phyloP scores from a whole-genome alignment of 1,284 basidiomycete species.

The Pseudozyma thailandica region DNA sequence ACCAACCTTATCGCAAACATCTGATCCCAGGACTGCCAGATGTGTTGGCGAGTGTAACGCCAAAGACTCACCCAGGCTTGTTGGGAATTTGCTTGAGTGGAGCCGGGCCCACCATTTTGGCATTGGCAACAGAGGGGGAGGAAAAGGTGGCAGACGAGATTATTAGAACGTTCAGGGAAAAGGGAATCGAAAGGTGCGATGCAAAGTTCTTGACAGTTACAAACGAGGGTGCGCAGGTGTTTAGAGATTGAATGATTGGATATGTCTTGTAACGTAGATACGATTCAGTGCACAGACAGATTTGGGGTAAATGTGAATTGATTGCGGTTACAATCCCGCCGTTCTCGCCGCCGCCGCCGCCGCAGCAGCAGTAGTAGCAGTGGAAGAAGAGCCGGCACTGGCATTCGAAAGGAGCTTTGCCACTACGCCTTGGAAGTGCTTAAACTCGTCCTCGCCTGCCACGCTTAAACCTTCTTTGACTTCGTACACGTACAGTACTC shows the following conservation, averaged over 20 bases:
- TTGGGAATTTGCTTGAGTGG: conserved; percentile 97
- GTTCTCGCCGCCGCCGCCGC: not conserved
- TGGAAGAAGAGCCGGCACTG: not conserved
- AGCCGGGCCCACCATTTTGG: conserved; percentile 96
- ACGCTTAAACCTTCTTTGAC: conserved; percentile 35
- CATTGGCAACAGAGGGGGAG: conserved; percentile 79
- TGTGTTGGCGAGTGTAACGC: conserved; percentile 82
- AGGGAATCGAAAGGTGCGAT: conserved; percentile 58
- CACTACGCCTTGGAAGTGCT: conserved; percentile 46
- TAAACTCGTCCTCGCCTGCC: conserved; percentile 53
- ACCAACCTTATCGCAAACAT: conserved; percentile 92
- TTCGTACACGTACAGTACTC: conserved; percentile 88
- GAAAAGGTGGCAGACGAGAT: conserved; percentile 60
- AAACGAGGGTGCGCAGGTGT: conserved; percentile 52
- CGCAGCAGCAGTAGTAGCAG: too few relatives aligned
- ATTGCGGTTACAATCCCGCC: not conserved
- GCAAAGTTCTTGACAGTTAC: conserved; percentile 62
- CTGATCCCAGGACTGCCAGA: conserved; percentile 82
- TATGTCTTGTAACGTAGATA: too few relatives aligned
- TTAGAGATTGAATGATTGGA: not conserved
- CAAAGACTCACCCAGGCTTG: conserved; percentile 86
- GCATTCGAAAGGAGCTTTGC: conserved; percentile 14
- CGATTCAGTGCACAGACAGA: too few relatives aligned
- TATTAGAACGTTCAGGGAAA: conserved; percentile 52
- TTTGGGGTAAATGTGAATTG: not conserved